Conservation (phyloP, 768 basidiomycete species). For the Rhodosporidiobolus odoratus region DNA sequence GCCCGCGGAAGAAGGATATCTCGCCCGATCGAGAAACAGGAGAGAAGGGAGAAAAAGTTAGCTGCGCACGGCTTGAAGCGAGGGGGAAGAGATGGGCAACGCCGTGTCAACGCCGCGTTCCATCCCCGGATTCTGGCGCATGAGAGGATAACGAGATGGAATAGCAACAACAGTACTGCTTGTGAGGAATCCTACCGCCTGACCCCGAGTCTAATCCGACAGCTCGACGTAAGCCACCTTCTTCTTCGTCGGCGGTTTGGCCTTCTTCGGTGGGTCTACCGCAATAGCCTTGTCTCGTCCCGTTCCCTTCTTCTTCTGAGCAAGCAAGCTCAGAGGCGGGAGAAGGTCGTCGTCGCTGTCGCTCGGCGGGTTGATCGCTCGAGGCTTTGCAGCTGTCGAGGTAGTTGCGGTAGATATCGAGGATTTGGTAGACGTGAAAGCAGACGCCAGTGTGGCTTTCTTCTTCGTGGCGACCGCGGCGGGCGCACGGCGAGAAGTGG, state of each 20-base stretch:
- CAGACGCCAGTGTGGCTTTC: not conserved
- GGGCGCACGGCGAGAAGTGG: not conserved
- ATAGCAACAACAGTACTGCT: not conserved
- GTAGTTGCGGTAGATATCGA: not conserved
- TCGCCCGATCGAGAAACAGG: no score
- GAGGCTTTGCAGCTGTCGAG: no score
- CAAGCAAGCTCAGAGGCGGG: not conserved
- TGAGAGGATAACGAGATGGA: not conserved
- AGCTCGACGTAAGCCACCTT: constrained; percentile 17
- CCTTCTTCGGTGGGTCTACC: not conserved
- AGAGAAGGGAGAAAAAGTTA: not conserved
- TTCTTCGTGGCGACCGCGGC: not conserved
- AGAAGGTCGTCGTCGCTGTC: not conserved
- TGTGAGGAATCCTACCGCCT: not conserved
- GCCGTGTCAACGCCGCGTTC: no score
- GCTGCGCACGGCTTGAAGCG: no score
- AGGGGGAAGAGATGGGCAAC: no score
- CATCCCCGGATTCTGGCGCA: no score
- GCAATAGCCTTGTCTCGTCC: not conserved
- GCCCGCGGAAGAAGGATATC: no score
- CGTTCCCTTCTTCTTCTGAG: not conserved
- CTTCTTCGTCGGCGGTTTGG: not conserved
- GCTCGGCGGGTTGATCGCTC: not conserved
- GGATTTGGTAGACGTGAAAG: constrained; percentile 12
- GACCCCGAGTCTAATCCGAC: constrained; percentile 1